These are phyloP conservation scores for Escallonia rubra DNA, from an alignment of 129 eudicot species.

Conservation along the genomic window DNA sequence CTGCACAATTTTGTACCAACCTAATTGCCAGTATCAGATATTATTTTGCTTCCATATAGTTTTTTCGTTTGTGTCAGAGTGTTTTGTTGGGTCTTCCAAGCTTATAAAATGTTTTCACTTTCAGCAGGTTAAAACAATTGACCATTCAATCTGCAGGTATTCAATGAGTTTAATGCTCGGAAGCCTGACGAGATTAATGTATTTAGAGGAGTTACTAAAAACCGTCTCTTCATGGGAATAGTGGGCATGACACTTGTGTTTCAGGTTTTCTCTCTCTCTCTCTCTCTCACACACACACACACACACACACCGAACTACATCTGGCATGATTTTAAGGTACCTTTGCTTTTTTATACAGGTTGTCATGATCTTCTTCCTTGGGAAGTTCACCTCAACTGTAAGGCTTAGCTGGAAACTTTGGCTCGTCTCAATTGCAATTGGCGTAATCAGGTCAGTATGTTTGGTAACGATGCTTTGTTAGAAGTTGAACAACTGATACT, in stretches of 20 bases:
- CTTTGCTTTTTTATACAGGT: conserved; percentile 33
- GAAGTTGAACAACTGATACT: background rate
- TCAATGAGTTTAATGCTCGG: conserved; percentile 83
- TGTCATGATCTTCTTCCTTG: conserved; percentile 69
- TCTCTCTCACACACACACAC: background rate
- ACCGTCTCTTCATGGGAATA: conserved; percentile 70
- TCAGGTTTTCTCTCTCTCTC: conserved; percentile 40
- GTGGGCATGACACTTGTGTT: conserved; percentile 59
- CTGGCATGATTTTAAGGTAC: background rate
- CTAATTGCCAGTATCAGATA: too few relatives aligned
- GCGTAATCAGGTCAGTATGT: conserved; percentile 54
- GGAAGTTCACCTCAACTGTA: conserved; percentile 70
- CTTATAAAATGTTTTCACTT: background rate
- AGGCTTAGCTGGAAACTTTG: conserved; percentile 83
- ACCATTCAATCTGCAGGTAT: conserved; percentile 37
- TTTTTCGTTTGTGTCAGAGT: too few relatives aligned
- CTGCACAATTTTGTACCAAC: too few relatives aligned
- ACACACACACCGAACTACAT: too few relatives aligned
- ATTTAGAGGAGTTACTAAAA: conserved; percentile 65
- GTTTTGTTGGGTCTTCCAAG: background rate
- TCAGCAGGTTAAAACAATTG: background rate
- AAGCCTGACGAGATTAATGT: conserved; percentile 86
- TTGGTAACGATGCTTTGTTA: background rate
- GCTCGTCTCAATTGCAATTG: conserved; percentile 70
- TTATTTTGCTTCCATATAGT: too few relatives aligned